phyloP scores from a whole-genome alignment of 2,329 filamentous ascomycete genomes.

The Fusarium nodosum region DNA sequence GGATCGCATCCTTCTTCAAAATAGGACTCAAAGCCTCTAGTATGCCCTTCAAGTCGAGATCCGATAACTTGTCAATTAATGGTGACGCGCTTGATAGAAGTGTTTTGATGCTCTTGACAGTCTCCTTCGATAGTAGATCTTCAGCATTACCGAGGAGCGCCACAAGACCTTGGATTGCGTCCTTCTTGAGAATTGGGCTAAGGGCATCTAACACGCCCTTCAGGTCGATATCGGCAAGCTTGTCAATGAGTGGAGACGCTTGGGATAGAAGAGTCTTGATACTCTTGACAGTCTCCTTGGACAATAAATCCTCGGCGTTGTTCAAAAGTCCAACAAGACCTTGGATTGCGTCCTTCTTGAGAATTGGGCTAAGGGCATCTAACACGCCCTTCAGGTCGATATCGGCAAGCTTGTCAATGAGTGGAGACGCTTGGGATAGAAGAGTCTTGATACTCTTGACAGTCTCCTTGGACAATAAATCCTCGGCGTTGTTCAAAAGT shows the following conservation, averaged over 20 bases:
- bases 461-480: conserved; percentile 10
- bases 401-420: conserved; percentile 49
- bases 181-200: conserved; percentile 55
- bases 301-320: conserved; percentile 46
- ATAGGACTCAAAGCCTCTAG: conserved; percentile 7
- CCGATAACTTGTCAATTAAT: not conserved
- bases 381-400: conserved; percentile 55
- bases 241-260: conserved; percentile 34
- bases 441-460: conserved; percentile 30
- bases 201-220: conserved; percentile 51
- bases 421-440: conserved; percentile 12
- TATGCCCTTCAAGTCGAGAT: conserved; percentile 9
- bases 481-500: conserved; percentile 14
- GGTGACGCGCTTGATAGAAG: conserved; percentile 24
- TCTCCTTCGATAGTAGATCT: conserved; percentile 40
- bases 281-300: conserved; percentile 41
- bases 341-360: conserved; percentile 50
- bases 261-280: conserved; percentile 39
- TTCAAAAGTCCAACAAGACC: conserved; percentile 45
- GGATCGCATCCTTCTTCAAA: conserved; percentile 25
- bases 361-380: conserved; percentile 42
- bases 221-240: conserved; percentile 53
- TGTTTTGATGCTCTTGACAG: conserved; percentile 37
- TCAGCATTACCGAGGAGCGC: conserved; percentile 53
- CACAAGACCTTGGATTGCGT: conserved; percentile 48